Conservation (phyloP, 768 basidiomycete genomes). For the Rhodotorula taiwanensis region DNA sequence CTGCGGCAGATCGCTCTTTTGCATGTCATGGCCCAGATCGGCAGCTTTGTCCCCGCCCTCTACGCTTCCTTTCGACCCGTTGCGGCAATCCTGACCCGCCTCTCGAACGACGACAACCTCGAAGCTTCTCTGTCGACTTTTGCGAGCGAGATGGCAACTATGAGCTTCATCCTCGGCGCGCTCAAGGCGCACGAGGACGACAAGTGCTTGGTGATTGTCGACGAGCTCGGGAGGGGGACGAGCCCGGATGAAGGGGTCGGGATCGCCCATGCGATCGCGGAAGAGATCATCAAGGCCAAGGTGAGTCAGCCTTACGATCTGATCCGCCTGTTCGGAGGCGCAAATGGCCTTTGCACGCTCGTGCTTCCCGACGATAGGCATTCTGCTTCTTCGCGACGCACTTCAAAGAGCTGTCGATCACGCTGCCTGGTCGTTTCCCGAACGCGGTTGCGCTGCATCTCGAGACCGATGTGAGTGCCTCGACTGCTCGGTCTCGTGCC, state of each 20-base stretch:
- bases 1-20: constrained; percentile 78
- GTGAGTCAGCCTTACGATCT: constrained; percentile 46
- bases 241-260: constrained; percentile 66
- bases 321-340: too few species aligned
- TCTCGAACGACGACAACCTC: constrained; percentile 90
- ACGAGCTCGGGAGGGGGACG: constrained; percentile 83
- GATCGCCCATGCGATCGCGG: constrained; percentile 48
- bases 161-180: constrained; percentile 50
- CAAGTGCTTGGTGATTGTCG: constrained; percentile 66
- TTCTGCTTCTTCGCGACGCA: constrained; percentile 90
- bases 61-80: constrained; percentile 85
- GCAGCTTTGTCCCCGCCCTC: constrained; percentile 65
- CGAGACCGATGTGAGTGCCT: constrained; percentile 28
- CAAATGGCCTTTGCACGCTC: not conserved
- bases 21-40: constrained; percentile 60
- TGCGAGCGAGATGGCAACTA: constrained; percentile 86
- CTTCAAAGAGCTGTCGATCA: constrained; percentile 59
- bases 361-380: constrained; percentile 49
- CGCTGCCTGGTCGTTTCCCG: constrained; percentile 62
- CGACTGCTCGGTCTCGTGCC: not conserved
- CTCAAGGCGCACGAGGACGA: constrained; percentile 55
- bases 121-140: constrained; percentile 89
- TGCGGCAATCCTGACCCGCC: constrained; percentile 71
- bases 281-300: constrained; percentile 57
- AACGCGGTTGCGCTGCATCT: constrained; percentile 58